These are phyloP conservation scores for Triglochin maritima DNA, from an alignment of 106 monocot species.

Conservation along the genomic window DNA sequence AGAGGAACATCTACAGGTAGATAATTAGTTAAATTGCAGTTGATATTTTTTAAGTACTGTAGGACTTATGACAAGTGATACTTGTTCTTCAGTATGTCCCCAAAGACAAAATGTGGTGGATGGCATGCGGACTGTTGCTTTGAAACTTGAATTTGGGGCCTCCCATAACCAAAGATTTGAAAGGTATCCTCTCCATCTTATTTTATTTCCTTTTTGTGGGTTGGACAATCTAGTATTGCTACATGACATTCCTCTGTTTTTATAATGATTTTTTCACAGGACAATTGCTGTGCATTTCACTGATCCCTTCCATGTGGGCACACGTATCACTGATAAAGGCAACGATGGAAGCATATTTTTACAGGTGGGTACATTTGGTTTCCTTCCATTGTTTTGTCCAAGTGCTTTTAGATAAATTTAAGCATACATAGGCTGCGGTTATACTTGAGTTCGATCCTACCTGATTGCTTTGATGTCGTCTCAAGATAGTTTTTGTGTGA, in stretches of 20 bases:
- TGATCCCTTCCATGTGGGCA: slow-evolving; percentile 81
- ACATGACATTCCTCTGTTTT: background rate
- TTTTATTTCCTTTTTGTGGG: background rate
- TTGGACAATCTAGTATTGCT: too few species aligned
- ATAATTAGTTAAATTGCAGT: background rate
- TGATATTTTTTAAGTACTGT: background rate
- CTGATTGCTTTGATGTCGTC: too few species aligned
- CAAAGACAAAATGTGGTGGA: slow-evolving; percentile 74
- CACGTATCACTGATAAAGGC: slow-evolving; percentile 65
- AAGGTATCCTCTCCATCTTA: slow-evolving; percentile 24
- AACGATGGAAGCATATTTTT: slow-evolving; percentile 73
- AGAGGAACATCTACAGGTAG: slow-evolving; percentile 79
- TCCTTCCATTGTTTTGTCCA: too few species aligned
- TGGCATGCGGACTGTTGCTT: slow-evolving; percentile 95
- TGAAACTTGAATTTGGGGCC: slow-evolving; percentile 92
- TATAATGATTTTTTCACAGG: slow-evolving; percentile 23
- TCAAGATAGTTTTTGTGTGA: background rate
- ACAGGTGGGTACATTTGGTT: slow-evolving; percentile 33
- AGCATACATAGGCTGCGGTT: too few species aligned
- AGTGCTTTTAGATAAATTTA: too few species aligned
- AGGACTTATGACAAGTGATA: background rate
- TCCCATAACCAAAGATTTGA: slow-evolving; percentile 88
- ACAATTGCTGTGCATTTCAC: slow-evolving; percentile 97
- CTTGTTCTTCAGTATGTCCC: slow-evolving; percentile 35
- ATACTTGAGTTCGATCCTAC: too few species aligned